These are phyloP conservation scores for Onygenales sp. DNA, from an alignment of 2,329 filamentous ascomycete species.

Conservation along the genomic window DNA sequence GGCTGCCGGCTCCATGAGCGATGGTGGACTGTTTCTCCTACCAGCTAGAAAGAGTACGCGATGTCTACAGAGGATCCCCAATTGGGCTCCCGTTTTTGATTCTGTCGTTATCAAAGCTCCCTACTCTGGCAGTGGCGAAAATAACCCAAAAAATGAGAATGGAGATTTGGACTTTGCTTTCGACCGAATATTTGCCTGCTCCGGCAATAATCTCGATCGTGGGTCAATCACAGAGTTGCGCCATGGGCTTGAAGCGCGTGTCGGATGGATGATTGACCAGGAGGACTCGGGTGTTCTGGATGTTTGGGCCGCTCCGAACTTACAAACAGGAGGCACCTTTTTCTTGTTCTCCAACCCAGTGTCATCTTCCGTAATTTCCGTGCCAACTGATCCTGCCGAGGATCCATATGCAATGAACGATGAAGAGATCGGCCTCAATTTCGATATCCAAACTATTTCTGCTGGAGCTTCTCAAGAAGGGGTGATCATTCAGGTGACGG, in stretches of 20 bases:
- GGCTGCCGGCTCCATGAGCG: constrained; percentile 66
- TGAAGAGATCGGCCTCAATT: constrained; percentile 29
- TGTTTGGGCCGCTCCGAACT: constrained; percentile 35
- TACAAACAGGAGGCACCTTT: constrained; percentile 22
- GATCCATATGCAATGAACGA: constrained; percentile 32
- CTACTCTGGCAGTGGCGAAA: constrained; percentile 10
- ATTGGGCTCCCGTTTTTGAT: constrained; percentile 49
- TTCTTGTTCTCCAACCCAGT: constrained; percentile 34
- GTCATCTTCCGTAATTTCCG: constrained; percentile 28
- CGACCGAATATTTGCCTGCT: constrained; percentile 58
- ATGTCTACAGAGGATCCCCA: constrained; percentile 53
- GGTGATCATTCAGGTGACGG: constrained; percentile 35
- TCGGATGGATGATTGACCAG: constrained; percentile 39
- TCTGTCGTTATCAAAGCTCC: constrained; percentile 22
- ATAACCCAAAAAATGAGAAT: neutral
- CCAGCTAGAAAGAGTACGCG: constrained; percentile 46
- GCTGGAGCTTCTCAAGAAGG: constrained; percentile 28
- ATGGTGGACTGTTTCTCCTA: constrained; percentile 67
- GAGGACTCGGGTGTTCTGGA: constrained; percentile 33
- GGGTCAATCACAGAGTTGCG: constrained; percentile 61
- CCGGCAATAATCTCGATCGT: constrained; percentile 48
- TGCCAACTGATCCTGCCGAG: constrained; percentile 27
- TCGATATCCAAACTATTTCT: constrained; percentile 34
- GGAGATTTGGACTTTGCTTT: constrained; percentile 21
- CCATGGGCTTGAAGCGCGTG: constrained; percentile 59